Percentiles rank a stretch among this genome's conserved stretches.
Evolutionary conservation across 768 basidiomycete species (phyloP).

Genomic region (Collybiopsis confluens): DNA sequence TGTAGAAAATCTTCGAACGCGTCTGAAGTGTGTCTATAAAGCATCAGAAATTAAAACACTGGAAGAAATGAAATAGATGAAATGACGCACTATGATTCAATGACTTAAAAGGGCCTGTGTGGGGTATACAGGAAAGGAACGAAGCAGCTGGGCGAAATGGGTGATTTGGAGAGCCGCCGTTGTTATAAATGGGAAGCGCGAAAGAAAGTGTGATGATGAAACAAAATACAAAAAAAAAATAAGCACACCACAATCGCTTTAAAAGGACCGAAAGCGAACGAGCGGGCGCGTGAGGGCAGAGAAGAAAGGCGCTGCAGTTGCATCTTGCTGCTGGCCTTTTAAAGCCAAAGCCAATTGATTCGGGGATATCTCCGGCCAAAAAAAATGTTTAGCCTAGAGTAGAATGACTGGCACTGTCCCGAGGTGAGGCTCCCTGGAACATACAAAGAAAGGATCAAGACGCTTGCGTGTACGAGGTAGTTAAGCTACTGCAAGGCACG

Average conservation of each 20-base stretch:
- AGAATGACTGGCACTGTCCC: neutral
- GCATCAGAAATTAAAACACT: neutral
- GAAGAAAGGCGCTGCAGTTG: neutral
- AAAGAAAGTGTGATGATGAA: neutral
- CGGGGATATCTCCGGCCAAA: constrained; percentile 3
- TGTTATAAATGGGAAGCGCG: neutral
- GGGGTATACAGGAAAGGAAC: neutral
- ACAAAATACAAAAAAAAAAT: constrained; percentile 1
- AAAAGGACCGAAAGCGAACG: neutral
- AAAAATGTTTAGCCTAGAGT: neutral
- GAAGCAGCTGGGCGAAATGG: neutral
- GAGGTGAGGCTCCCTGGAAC: neutral
- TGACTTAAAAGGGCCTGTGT: neutral
- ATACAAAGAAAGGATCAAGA: neutral
- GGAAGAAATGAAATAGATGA: neutral
- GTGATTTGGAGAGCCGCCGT: neutral
- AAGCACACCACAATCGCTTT: neutral
- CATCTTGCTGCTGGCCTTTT: neutral
- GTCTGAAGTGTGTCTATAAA: neutral
- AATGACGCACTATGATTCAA: neutral
- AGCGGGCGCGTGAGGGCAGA: neutral
- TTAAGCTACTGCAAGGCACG: constrained; percentile 1
- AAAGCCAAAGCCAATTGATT: constrained; percentile 2
- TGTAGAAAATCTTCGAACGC: neutral
- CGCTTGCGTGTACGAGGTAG: constrained; percentile 8